A percentile compares a stretch with the other conserved stretches of the same genome.
Evolutionary conservation across 2,329 filamentous ascomycete species (phyloP).

Genomic region (Ophiostoma piceae): DNA sequence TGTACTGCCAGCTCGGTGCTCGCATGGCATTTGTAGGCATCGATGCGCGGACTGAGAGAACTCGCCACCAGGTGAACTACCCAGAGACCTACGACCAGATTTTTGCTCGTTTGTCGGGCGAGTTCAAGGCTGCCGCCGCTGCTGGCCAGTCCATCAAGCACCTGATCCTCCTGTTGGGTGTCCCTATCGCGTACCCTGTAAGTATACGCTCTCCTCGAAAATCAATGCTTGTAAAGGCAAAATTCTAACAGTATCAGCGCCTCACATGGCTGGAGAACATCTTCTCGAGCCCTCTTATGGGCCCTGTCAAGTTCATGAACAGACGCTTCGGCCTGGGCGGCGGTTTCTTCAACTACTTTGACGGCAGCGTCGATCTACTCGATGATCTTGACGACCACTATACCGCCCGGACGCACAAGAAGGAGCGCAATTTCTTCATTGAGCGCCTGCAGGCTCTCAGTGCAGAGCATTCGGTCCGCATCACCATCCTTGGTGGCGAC

Average conservation of each 20-base stretch:
- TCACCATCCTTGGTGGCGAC: constrained; percentile 90
- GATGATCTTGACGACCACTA: constrained; percentile 96
- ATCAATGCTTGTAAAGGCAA: background rate
- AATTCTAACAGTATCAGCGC: constrained; percentile 41
- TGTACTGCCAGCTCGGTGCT: constrained; percentile 78
- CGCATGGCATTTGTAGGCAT: constrained; percentile 81
- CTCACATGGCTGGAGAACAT: constrained; percentile 97
- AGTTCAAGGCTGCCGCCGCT: constrained; percentile 63
- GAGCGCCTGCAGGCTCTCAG: constrained; percentile 78
- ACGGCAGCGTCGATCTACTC: constrained; percentile 85
- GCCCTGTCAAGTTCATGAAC: constrained; percentile 82
- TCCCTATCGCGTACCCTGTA: constrained; percentile 75
- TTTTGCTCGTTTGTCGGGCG: constrained; percentile 64
- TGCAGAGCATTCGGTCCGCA: constrained; percentile 77
- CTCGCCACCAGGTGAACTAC: constrained; percentile 90
- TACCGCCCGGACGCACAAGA: constrained; percentile 85
- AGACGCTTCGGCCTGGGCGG: constrained; percentile 82
- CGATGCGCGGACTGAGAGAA: constrained; percentile 91
- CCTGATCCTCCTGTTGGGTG: constrained; percentile 78
- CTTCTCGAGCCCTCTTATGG: constrained; percentile 77
- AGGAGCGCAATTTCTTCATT: constrained; percentile 73
- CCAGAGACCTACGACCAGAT: constrained; percentile 82
- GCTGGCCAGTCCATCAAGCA: constrained; percentile 78
- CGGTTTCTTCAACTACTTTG: constrained; percentile 86
- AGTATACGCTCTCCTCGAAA: constrained; percentile 31